phyloP scores from a whole-genome alignment of 192 early-diverging fungal genomes.

The Coemansia sp. region DNA sequence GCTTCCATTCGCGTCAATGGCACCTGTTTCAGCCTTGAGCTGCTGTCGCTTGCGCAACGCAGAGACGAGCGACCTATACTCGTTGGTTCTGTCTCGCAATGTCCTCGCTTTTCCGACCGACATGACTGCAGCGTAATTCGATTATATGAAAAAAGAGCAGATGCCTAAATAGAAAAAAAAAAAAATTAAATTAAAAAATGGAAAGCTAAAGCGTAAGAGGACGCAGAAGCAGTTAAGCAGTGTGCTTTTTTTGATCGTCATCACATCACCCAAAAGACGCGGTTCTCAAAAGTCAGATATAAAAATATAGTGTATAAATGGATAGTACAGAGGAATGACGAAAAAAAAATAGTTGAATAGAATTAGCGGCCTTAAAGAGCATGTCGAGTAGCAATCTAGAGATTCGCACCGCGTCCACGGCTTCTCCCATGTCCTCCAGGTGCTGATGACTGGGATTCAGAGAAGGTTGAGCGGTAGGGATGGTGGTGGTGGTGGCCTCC shows the following conservation, averaged over 20 bases:
- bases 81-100: slow-evolving; percentile 74
- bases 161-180: neutral
- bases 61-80: slow-evolving; percentile 84
- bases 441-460: slow-evolving; percentile 8
- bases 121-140: slow-evolving; percentile 19
- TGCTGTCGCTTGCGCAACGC: slow-evolving; percentile 61
- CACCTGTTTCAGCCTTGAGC: slow-evolving; percentile 22
- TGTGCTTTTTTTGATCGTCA: no score
- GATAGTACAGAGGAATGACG: neutral
- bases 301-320: neutral
- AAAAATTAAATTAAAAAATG: neutral
- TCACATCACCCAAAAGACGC: no score
- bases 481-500: slow-evolving; percentile 19
- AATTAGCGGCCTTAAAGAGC: neutral
- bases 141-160: slow-evolving; percentile 5
- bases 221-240: neutral
- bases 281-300: no score
- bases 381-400: neutral
- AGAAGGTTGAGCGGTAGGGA: slow-evolving; percentile 21
- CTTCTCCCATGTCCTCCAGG: slow-evolving; percentile 3
- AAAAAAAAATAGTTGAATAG: neutral
- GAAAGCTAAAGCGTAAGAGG: neutral
- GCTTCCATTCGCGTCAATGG: neutral
- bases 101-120: slow-evolving; percentile 34
- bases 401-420: slow-evolving; percentile 2